These are phyloP conservation scores for Colletotrichum orbiculare DNA, from an alignment of 2,329 filamentous ascomycete species.

Conservation along the genomic window DNA sequence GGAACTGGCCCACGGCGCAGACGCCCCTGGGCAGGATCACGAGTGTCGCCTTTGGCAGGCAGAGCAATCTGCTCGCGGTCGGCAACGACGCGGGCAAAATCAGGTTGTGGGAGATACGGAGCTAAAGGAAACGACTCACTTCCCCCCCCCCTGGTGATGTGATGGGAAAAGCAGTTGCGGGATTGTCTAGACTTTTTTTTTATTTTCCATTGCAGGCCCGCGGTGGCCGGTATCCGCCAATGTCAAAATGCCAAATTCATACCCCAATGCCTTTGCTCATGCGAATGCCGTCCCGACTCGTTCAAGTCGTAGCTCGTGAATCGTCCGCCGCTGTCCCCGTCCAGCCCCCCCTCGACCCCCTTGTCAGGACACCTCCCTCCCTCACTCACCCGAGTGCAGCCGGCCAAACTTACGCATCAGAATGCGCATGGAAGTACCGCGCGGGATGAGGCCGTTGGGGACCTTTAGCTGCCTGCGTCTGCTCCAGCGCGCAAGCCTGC, in stretches of 20 bases:
- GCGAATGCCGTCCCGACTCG: neutral
- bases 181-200: neutral
- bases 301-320: too few relatives aligned
- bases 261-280: neutral
- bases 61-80: slow-evolving; percentile 80
- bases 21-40: slow-evolving; percentile 90
- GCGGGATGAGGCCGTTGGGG: slow-evolving; percentile 55
- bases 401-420: slow-evolving; percentile 43
- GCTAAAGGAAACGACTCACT: slow-evolving; percentile 51
- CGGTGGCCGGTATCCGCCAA: slow-evolving; percentile 1
- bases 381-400: neutral
- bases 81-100: slow-evolving; percentile 92
- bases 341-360: too few relatives aligned
- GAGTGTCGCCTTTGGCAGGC: slow-evolving; percentile 73
- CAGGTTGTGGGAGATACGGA: slow-evolving; percentile 87
- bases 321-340: too few relatives aligned
- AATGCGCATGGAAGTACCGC: slow-evolving; percentile 51
- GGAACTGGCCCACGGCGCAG: slow-evolving; percentile 94
- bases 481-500: slow-evolving; percentile 51
- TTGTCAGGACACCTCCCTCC: too few relatives aligned
- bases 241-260: slow-evolving; percentile 15
- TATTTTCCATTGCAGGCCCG: neutral
- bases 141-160: too few relatives aligned
- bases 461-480: slow-evolving; percentile 50
- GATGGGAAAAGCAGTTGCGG: slow-evolving; percentile 5